Conservation (phyloP, 139 green algal genomes). For the Nannochloris sp. region DNA sequence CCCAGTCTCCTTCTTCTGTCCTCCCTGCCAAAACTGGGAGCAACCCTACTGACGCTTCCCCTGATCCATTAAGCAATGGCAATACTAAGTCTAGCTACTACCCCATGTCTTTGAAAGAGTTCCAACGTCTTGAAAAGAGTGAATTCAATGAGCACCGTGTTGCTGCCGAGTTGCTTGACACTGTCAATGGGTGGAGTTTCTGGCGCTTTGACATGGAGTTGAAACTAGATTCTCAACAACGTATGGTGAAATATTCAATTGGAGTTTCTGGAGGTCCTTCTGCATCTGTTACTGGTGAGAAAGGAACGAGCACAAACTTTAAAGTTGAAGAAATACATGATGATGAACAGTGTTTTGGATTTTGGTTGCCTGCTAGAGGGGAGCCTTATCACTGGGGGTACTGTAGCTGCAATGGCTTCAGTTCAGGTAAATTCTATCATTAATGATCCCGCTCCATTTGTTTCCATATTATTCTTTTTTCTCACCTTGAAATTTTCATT, state of each 20-base stretch:
- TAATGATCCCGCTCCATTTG: background rate
- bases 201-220: constrained; percentile 43
- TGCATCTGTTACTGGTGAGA: constrained; percentile 3
- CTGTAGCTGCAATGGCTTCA: constrained; percentile 38
- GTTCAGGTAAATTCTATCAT: constrained; percentile 7
- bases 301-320: no score
- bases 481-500: no score
- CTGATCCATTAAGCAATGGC: no score
- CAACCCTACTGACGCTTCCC: no score
- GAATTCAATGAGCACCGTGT: no score
- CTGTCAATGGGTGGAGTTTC: constrained; percentile 25
- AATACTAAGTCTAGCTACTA: no score
- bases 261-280: background rate
- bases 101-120: no score
- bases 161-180: constrained; percentile 7
- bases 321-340: background rate
- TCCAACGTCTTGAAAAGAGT: no score
- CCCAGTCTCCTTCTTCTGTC: no score
- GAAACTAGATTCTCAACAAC: constrained; percentile 5
- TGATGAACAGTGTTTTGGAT: constrained; percentile 16
- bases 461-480: background rate
- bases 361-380: constrained; percentile 24
- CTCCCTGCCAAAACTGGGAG: no score
- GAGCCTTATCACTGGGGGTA: constrained; percentile 44
- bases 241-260: constrained; percentile 17